phyloP scores from a whole-genome alignment of 345 rosid genomes.

The Eucalyptus virginea region DNA sequence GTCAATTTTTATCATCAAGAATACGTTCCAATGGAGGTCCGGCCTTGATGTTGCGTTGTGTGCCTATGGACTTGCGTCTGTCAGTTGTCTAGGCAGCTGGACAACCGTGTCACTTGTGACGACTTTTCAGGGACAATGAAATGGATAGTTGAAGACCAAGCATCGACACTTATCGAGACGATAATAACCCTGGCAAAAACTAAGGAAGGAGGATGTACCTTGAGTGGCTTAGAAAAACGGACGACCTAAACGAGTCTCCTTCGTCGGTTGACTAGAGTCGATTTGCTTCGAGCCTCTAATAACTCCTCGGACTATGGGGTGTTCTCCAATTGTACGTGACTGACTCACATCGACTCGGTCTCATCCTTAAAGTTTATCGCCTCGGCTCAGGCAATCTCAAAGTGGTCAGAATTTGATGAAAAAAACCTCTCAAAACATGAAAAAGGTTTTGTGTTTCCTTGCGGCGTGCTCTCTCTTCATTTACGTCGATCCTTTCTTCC shows the following conservation, averaged over 20 bases:
- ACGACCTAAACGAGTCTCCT: not conserved
- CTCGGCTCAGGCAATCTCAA: not conserved
- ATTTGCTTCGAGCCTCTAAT: not conserved
- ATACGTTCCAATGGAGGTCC: not conserved
- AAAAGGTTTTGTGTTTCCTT: not conserved
- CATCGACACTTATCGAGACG: not conserved
- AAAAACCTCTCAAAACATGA: not conserved
- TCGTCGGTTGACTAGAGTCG: not conserved
- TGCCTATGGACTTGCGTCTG: not conserved
- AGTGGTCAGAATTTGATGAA: not conserved
- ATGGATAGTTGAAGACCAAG: not conserved
- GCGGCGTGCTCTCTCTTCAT: not conserved
- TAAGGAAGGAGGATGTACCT: not conserved
- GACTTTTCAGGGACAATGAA: not conserved
- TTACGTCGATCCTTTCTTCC: not conserved
- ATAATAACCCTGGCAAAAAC: not conserved
- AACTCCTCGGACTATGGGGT: not conserved
- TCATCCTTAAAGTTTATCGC: not conserved
- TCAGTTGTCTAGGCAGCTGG: not conserved
- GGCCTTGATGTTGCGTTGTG: not conserved
- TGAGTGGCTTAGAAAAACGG: not conserved
- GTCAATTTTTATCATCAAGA: not conserved
- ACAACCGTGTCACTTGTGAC: not conserved
- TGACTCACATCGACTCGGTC: not conserved
- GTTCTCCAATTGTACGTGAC: not conserved